Evolutionary conservation across 352 stramenopile genomes (phyloP).

Genomic region (Pythium dissotocum): DNA sequence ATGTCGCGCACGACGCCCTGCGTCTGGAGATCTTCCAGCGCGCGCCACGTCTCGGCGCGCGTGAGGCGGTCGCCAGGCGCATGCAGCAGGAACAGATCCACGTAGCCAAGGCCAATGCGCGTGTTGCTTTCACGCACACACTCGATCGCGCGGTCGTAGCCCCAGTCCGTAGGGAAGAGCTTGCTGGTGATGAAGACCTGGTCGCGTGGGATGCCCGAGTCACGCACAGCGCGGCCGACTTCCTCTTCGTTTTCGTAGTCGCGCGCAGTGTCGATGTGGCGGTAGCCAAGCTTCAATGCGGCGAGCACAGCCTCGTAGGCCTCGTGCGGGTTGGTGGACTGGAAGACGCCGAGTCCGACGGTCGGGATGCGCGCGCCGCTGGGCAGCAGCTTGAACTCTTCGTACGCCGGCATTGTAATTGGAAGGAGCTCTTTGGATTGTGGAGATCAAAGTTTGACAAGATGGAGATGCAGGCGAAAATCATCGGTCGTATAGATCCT

Average conservation of each 20-base stretch:
- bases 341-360: constrained; percentile 52
- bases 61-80: constrained; percentile 51
- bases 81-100: constrained; percentile 84
- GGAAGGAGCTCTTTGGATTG: not conserved
- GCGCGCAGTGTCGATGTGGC: constrained; percentile 88
- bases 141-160: constrained; percentile 65
- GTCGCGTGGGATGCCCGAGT: constrained; percentile 67
- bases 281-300: constrained; percentile 73
- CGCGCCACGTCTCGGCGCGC: constrained; percentile 50
- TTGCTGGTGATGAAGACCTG: constrained; percentile 90
- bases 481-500: not conserved
- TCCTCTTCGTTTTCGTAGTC: constrained; percentile 86
- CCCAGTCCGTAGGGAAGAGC: constrained; percentile 63
- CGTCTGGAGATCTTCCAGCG: constrained; percentile 46
- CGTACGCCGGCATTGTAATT: constrained; percentile 17
- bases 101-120: constrained; percentile 63
- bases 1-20: constrained; percentile 76
- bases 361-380: constrained; percentile 48
- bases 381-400: constrained; percentile 34
- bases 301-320: constrained; percentile 49
- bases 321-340: constrained; percentile 37
- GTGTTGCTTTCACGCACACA: constrained; percentile 49
- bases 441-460: not conserved
- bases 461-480: not conserved
- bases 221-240: constrained; percentile 71